Conservation (phyloP, 1,284 basidiomycete species). For the Cutaneotrichosporon sp. region DNA sequence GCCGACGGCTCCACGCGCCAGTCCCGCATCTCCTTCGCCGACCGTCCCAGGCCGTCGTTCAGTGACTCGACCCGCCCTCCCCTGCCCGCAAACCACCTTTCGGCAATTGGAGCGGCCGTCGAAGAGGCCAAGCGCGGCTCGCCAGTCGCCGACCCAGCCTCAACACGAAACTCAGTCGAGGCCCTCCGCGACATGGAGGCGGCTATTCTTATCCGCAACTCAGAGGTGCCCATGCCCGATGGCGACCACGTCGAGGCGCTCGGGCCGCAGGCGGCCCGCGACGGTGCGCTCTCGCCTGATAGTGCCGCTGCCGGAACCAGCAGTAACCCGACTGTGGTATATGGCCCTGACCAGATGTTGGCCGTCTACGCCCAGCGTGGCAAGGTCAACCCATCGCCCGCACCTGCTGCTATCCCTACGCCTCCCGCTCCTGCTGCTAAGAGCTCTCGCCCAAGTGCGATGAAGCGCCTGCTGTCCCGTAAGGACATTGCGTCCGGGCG, state of each 20-base stretch:
- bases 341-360: slow-evolving; percentile 48
- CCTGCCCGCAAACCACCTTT: slow-evolving; percentile 44
- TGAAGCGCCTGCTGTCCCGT: slow-evolving; percentile 23
- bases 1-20: slow-evolving; percentile 44
- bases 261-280: slow-evolving; percentile 18
- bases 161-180: slow-evolving; percentile 39
- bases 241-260: slow-evolving; percentile 25
- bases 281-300: too few species aligned
- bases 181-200: slow-evolving; percentile 45
- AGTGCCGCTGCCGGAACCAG: too few species aligned
- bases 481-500: slow-evolving; percentile 14
- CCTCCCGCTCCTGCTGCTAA: slow-evolving; percentile 7
- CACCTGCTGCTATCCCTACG: slow-evolving; percentile 2
- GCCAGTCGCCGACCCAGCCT: slow-evolving; percentile 5
- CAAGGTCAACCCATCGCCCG: slow-evolving; percentile 21
- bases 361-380: slow-evolving; percentile 48
- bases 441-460: slow-evolving; percentile 16
- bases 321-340: slow-evolving; percentile 31
- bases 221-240: not conserved
- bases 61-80: slow-evolving; percentile 54
- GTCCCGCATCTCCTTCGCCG: slow-evolving; percentile 46
- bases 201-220: slow-evolving; percentile 1
- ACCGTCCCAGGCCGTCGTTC: slow-evolving; percentile 56
- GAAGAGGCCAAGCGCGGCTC: slow-evolving; percentile 24
- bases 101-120: slow-evolving; percentile 38